Base-by-base conservation (phyloP, 768 basidiomycete genomes). In the Coprinopsis strossmayeri region DNA sequence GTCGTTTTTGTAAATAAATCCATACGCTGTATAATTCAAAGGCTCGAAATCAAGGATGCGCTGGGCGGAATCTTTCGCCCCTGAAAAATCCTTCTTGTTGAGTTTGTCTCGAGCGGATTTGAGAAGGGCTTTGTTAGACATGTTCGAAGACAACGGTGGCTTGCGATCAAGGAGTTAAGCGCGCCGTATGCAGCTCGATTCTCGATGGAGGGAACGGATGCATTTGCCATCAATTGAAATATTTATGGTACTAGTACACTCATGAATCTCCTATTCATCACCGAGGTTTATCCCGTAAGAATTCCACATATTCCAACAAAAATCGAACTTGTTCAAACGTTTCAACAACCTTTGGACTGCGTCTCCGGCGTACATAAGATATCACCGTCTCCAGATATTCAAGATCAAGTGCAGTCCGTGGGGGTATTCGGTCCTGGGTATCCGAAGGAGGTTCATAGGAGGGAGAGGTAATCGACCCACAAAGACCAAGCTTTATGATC, bases 291-390 rank as follows among this genome's bases (percentile, higher is more conserved):
- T n/a, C n/a, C n/a, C n/a, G n/a, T n/a, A n/a, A n/a, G n/a, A n/a
- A n/a, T n/a, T n/a, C n/a, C n/a, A 90, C 79, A 62, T 79, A 93
- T 25, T 89, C 84, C 0, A 84, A 78, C 42, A 93, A 64, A 59
- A 93, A 92, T 54, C 73, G 69, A 13, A 95, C 95, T 64, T 98
- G 94, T 61, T 96, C 91, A 61, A 87, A 84, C 2, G 91, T 95
- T 63, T 98, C 95, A 34, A 98, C 79, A 1, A 93, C 92, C 62
- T 98, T 97, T 49, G 84, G 64, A 56, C 91, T 92, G 52, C 94
- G 69, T 53, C 92, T 69, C 53, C 77, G 68, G 42, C 94, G 68
- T 5, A 93, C 78, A 48, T 91, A 76, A 4, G 71, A 66, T 46
- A 98, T 88, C 1, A 78, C 82, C 21, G 77, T 74, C 59, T 88